These are phyloP conservation scores for Amborella trichopoda DNA, from an alignment of 164 flowering plant genomes.

Conservation along the genomic window DNA sequence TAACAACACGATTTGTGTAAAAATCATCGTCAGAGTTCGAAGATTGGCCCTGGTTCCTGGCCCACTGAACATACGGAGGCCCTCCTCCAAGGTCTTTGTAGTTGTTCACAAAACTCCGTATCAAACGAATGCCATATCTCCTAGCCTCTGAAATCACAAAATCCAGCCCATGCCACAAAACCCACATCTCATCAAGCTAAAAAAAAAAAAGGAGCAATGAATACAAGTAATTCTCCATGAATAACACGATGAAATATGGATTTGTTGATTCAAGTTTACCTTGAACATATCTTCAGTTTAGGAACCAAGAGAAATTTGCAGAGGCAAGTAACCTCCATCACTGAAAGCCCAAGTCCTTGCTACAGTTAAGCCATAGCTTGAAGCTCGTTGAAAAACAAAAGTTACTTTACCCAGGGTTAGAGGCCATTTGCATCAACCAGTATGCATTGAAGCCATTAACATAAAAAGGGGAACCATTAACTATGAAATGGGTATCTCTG, in stretches of 20 bases:
- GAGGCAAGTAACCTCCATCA: conserved; percentile 34
- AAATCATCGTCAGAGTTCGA: conserved; percentile 35
- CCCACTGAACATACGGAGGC: conserved; percentile 45
- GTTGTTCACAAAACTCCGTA: conserved; percentile 43
- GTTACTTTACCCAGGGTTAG: conserved; percentile 32
- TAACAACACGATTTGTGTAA: conserved; percentile 22
- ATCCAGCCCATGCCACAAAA: conserved; percentile 41
- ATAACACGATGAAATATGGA: not conserved
- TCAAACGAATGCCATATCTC: conserved; percentile 27
- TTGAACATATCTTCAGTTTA: conserved; percentile 41
- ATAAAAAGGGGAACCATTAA: conserved; percentile 12
- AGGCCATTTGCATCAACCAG: conserved; percentile 37
- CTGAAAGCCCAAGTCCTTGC: conserved; percentile 59
- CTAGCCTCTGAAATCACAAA: conserved; percentile 48
- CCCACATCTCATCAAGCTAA: not conserved
- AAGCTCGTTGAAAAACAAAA: conserved; percentile 24
- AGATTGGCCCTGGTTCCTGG: conserved; percentile 20
- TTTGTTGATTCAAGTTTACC: conserved; percentile 23
- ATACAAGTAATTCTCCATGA: too few relatives aligned
- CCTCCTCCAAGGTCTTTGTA: conserved; percentile 42
- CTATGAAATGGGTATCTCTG: conserved; percentile 12
- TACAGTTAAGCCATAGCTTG: conserved; percentile 27
- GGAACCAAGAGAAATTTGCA: conserved; percentile 36
- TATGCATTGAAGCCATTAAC: conserved; percentile 20
- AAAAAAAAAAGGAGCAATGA: too few relatives aligned